Evolutionary conservation across 441 rosid species (phyloP), one percentile per base, ranked within the genome.

Genomic region (Corymbia citriodora): DNA sequence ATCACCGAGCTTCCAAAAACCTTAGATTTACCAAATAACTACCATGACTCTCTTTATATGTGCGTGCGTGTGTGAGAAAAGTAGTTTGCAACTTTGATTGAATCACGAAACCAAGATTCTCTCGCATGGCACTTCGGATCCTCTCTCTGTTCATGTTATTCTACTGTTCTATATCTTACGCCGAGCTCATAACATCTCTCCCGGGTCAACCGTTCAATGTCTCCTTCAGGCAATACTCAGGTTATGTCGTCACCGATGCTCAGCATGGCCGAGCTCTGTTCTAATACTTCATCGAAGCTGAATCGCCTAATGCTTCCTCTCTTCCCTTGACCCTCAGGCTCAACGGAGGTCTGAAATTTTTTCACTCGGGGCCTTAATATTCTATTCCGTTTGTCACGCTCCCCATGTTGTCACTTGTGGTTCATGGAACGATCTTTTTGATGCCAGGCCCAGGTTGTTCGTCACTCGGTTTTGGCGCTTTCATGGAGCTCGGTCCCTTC

Each of bases 401-500:
- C 33, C 87, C 11, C 52, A 65, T 8, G 11, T 27, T 55, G 21
- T 57, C 10, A 4, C 17, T 1, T 18, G 55, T 21, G 79, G 25
- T 91, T 79, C 13, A 55, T 45, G 49, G 85, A 79, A 2, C n/a
- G 7, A 45, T 53, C 49, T 57, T 55, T 52, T 50, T 54, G 21
- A 89, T 49, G 45, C 29, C 88, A 92, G 95, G 95, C 15, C 93
- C 94, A 9, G 95, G 92, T 17, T 94, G 94, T 87, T 94, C 96
- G 82, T 94, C 95, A 21, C 90, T 93, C 88, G 95, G 95, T n/a
- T 92, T 86, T 87, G 94, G 94, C 31, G 93, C 94, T 45, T 94
- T 94, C 89, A 92, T 91, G 94, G 94, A 94, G 88, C 89, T 91
- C 29, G 94, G 94, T 65, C 94, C 94, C 70, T 94, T 94, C 87